These are phyloP conservation scores for Pleurozium schreberi DNA, from an alignment of 225 moss, liverwort and hornwort genomes.

Conservation along the genomic window DNA sequence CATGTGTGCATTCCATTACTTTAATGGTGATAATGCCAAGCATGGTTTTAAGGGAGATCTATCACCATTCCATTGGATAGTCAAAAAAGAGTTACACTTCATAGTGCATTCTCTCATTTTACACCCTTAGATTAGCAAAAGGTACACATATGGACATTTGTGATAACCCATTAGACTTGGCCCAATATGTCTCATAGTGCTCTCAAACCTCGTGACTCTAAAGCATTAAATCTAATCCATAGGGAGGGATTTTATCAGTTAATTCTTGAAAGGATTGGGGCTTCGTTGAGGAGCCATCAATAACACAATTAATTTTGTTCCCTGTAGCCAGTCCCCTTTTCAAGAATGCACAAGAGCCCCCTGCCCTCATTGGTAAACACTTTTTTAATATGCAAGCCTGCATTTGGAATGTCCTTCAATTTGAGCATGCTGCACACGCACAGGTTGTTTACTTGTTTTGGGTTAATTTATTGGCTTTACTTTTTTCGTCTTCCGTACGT, in stretches of 20 bases:
- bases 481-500: neutral
- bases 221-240: neutral
- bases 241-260: neutral
- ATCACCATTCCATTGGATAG: neutral
- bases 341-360: neutral
- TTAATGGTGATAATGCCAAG: neutral
- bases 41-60: accelerated
- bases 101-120: neutral
- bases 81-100: neutral
- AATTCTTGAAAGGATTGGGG: no score
- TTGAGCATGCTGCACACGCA: neutral
- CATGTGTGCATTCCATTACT: neutral
- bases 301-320: neutral
- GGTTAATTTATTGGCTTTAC: no score
- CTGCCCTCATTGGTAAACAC: neutral
- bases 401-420: neutral
- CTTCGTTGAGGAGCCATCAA: no score
- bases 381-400: neutral
- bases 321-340: neutral
- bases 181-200: neutral
- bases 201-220: no score
- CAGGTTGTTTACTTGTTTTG: neutral
- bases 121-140: neutral
- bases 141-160: neutral
- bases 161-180: neutral